Evolutionary conservation across 2,329 filamentous ascomycete genomes (phyloP).

Genomic region (Lachnellula subtilissima): DNA sequence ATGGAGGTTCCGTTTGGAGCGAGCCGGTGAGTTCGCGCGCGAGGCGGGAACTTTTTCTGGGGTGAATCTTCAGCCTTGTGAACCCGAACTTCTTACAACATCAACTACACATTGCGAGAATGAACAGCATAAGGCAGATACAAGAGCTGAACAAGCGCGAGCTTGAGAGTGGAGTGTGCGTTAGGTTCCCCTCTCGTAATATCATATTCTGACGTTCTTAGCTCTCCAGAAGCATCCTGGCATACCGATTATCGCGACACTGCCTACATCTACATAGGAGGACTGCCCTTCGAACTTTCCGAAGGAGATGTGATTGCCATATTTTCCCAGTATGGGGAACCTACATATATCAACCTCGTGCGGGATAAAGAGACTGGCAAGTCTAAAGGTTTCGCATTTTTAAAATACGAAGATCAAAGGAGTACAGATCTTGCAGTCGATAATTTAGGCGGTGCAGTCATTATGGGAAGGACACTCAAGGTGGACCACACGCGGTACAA

Average conservation of each 20-base stretch:
- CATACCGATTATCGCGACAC: conserved; percentile 97
- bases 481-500: conserved; percentile 96
- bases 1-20: too few relatives aligned
- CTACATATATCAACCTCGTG: conserved; percentile 84
- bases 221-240: conserved; percentile 84
- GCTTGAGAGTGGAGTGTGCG: conserved; percentile 79
- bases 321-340: conserved; percentile 95
- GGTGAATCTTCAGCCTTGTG: not conserved
- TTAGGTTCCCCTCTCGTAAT: conserved; percentile 18
- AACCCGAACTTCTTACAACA: not conserved
- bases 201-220: conserved; percentile 33
- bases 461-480: conserved; percentile 73
- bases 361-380: conserved; percentile 97
- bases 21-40: not conserved
- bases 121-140: conserved; percentile 93
- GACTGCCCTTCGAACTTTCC: conserved; percentile 83
- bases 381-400: conserved; percentile 87
- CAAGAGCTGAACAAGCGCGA: conserved; percentile 91
- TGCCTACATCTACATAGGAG: conserved; percentile 93
- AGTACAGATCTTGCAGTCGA: conserved; percentile 95
- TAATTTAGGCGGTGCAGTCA: conserved; percentile 81
- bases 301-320: conserved; percentile 96
- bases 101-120: conserved; percentile 36
- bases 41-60: not conserved
- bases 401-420: conserved; percentile 97